These are phyloP conservation scores for Periglandula ipomoeae DNA, from an alignment of 2,329 filamentous ascomycete genomes.

Conservation along the genomic window DNA sequence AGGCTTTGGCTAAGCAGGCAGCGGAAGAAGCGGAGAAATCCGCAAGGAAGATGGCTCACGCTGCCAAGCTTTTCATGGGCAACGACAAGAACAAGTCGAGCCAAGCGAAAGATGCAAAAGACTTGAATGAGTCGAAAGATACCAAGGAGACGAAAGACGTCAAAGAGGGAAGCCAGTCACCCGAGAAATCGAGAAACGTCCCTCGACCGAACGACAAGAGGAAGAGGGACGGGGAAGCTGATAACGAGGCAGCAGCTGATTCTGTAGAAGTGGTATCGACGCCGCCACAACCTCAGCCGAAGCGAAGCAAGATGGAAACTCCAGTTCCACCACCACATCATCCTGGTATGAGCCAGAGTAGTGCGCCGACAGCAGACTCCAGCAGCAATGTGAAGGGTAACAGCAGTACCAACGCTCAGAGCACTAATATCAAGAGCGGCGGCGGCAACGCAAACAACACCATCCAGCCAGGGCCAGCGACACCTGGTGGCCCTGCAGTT, in stretches of 20 bases:
- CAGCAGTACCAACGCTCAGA: constrained; percentile 4
- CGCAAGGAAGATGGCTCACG: constrained; percentile 41
- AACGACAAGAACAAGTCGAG: constrained; percentile 9
- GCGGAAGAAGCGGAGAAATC: constrained; percentile 54
- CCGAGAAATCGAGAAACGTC: constrained; percentile 20
- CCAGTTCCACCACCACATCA: constrained; percentile 40
- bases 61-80: constrained; percentile 34
- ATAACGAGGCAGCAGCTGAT: constrained; percentile 21
- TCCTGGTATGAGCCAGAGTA: constrained; percentile 19
- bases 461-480: constrained; percentile 2
- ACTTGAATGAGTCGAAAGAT: constrained; percentile 16
- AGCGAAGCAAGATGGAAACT: constrained; percentile 49
- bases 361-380: constrained; percentile 19
- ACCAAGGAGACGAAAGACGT: background rate
- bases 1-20: constrained; percentile 52
- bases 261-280: constrained; percentile 15
- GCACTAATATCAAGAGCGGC: constrained; percentile 12
- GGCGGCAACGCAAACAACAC: background rate
- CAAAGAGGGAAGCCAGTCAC: constrained; percentile 10
- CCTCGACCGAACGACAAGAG: constrained; percentile 31
- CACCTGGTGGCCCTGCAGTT: constrained; percentile 6
- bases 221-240: constrained; percentile 32
- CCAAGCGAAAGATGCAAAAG: constrained; percentile 18
- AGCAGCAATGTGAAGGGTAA: constrained; percentile 12
- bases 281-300: constrained; percentile 30